Base-by-base conservation (phyloP, 2,329 filamentous ascomycete genomes). In the Claviceps fusiformis region DNA sequence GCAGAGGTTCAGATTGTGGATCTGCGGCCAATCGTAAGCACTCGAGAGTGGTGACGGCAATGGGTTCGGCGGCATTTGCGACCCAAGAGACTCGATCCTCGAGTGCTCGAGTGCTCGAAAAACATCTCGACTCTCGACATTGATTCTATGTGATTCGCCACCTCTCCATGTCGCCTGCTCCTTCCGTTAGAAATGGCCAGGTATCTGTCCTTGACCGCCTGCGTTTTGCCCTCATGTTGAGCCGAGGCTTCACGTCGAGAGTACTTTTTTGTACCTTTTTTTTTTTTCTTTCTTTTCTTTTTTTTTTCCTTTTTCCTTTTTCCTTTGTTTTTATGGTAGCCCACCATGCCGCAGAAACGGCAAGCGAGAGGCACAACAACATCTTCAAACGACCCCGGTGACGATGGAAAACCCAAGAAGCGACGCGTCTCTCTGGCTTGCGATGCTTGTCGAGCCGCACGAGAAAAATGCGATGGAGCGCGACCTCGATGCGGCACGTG, bases 391-490 rank as follows among this genome's bases (percentile, higher is more conserved):
- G 51, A 55, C 5, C 24, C 11, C 31, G 54, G 27, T 33, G 48
- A 50, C 10, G 27, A 43, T 6, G 54, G 41, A n/a, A 54, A 43
- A 13, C 48, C 57, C 59, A 86, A 85, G 67, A 75, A 82, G 45
- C 82, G 83, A 61, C 74, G 83, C 56, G 83, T 86, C 8, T 86
- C 83, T 33, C 74, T 83, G 58, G 84, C 84, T 39, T 87, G 84
- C 68, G 83, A 87, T 62, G 81, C 81, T 60, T 87, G 84, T 63
- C 77, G 84, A 50, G 75, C 75, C 15, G 81, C 81, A 52, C 78
- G 83, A 58, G 85, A 88, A 67, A 87, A 86, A 64, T 89, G 86
- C 67, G 85, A 89, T 62, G 86, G 86, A 17, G 72, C 73, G 11
- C 80, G 82, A 59, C 85, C 85, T 6, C 72, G 74, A 15, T 89